Evolutionary conservation across 257 asterid species (phyloP).

Genomic region (Nicotiana undulata): DNA sequence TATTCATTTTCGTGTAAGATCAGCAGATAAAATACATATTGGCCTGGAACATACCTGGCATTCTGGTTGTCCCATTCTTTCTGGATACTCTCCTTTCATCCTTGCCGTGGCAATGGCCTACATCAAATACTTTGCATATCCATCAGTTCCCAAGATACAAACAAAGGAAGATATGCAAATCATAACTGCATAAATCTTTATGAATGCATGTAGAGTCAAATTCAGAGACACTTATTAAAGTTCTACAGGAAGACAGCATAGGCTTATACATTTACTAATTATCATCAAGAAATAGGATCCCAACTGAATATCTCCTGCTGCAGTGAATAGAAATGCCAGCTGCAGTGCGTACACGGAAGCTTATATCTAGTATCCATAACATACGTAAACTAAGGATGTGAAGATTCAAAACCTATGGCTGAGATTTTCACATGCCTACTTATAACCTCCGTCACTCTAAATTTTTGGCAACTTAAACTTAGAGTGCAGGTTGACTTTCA

Average conservation of each 20-base stretch:
- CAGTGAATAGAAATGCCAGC: neutral
- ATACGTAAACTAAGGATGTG: neutral
- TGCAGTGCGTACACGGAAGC: neutral
- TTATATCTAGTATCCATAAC: neutral
- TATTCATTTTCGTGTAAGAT: neutral
- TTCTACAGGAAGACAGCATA: neutral
- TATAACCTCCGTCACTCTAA: too few relatives aligned
- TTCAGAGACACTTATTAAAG: neutral
- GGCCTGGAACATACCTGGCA: constrained; percentile 54
- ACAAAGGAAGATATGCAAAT: neutral
- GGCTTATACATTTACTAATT: neutral
- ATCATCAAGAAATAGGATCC: constrained; percentile 1
- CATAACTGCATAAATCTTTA: neutral
- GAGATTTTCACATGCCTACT: neutral
- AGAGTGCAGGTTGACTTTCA: neutral
- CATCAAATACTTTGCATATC: constrained; percentile 12
- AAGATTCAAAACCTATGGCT: neutral
- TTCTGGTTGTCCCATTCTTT: constrained; percentile 87
- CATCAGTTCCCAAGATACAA: neutral
- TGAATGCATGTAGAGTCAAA: neutral
- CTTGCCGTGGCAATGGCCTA: constrained; percentile 87
- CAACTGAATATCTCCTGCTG: neutral
- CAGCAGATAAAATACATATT: neutral
- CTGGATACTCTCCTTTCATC: constrained; percentile 94
- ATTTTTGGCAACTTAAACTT: neutral